Evolutionary conservation across 352 stramenopile genomes (phyloP).

Genomic region (Globisporangium alternatum): DNA sequence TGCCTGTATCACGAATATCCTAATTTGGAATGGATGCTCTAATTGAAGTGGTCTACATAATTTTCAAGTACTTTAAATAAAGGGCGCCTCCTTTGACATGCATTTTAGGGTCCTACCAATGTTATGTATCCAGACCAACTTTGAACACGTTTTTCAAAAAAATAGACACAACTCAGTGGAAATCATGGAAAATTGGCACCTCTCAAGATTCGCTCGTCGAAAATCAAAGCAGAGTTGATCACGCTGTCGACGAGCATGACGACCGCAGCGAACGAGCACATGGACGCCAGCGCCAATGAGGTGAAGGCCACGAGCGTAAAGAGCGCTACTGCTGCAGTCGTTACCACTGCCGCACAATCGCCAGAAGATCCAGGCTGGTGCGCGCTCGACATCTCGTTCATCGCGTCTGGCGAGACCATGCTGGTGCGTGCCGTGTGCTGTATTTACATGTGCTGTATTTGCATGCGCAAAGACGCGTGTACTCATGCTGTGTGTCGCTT

Average conservation of each 20-base stretch:
- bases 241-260: not conserved
- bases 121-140: too few species aligned
- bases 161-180: too few species aligned
- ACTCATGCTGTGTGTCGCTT: not conserved
- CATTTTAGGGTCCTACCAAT: too few species aligned
- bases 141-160: too few species aligned
- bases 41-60: too few species aligned
- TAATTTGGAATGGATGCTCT: too few species aligned
- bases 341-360: not conserved
- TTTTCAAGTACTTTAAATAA: too few species aligned
- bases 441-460: not conserved
- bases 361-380: conserved; percentile 12
- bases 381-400: conserved; percentile 18
- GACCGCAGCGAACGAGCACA: not conserved
- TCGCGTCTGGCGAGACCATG: conserved; percentile 13
- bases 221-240: not conserved
- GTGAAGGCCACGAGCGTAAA: not conserved
- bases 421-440: not conserved
- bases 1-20: too few species aligned
- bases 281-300: not conserved
- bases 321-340: not conserved
- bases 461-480: not conserved
- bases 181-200: too few species aligned
- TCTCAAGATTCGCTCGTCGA: not conserved
- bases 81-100: too few species aligned